These are phyloP conservation scores for Sporodiniella umbellata DNA, from an alignment of 371 early-diverging fungal species.

Conservation along the genomic window DNA sequence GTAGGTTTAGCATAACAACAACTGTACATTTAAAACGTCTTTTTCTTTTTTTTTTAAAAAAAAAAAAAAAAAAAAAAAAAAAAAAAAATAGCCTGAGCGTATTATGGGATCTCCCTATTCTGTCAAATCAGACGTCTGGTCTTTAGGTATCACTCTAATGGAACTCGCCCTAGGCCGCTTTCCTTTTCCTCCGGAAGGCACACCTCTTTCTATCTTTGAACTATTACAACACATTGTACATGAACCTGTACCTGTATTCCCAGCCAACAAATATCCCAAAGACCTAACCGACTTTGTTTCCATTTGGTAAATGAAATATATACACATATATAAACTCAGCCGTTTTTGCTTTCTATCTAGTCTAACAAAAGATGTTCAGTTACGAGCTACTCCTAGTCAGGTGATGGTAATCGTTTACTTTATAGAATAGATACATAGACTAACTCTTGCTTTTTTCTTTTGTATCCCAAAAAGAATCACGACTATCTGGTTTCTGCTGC, in stretches of 20 bases:
- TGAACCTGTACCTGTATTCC: slow-evolving; percentile 86
- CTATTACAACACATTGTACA: slow-evolving; percentile 90
- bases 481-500: slow-evolving; percentile 52
- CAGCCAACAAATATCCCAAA: slow-evolving; percentile 62
- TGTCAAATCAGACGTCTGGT: slow-evolving; percentile 95
- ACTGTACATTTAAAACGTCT: no score
- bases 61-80: background rate
- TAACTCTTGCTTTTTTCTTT: slow-evolving; percentile 45
- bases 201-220: slow-evolving; percentile 82
- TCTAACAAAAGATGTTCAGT: slow-evolving; percentile 71
- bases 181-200: slow-evolving; percentile 81
- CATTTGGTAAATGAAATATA: slow-evolving; percentile 73
- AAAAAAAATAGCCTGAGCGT: slow-evolving; percentile 84
- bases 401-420: slow-evolving; percentile 66
- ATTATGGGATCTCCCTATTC: slow-evolving; percentile 91
- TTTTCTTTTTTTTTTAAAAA: no score
- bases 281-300: slow-evolving; percentile 79
- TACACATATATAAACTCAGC: background rate
- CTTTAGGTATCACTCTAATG: slow-evolving; percentile 88
- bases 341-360: slow-evolving; percentile 29
- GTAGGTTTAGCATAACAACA: no score
- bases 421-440: slow-evolving; percentile 12
- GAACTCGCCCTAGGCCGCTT: slow-evolving; percentile 90
- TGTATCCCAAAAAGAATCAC: slow-evolving; percentile 38
- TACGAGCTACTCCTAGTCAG: slow-evolving; percentile 71